These are phyloP conservation scores for Coemansia sp. DNA, from an alignment of 192 early-diverging fungal species.

Conservation along the genomic window DNA sequence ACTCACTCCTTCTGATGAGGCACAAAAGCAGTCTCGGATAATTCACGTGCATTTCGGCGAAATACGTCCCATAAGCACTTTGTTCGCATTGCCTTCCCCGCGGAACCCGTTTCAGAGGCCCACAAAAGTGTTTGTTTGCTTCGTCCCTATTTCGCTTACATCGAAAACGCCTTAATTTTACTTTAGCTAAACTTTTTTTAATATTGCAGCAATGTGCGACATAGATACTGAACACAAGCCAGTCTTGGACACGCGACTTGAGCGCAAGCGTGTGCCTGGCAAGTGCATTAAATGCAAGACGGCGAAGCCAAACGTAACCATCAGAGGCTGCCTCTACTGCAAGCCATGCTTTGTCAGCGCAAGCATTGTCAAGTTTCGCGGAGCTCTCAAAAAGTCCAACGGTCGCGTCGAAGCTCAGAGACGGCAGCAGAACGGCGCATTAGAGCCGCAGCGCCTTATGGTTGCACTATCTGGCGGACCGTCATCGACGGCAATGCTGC, in stretches of 20 bases:
- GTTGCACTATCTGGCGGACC: constrained; percentile 86
- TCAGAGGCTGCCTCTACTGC: constrained; percentile 77
- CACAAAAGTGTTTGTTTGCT: background rate
- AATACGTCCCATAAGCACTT: background rate
- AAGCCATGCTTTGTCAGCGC: constrained; percentile 74
- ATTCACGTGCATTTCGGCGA: background rate
- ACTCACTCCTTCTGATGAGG: too few relatives aligned
- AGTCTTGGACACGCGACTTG: background rate
- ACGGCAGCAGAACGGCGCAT: background rate
- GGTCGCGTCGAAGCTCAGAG: constrained; percentile 24
- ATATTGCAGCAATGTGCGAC: constrained; percentile 16
- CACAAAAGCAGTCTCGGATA: background rate
- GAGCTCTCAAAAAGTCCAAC: constrained; percentile 56
- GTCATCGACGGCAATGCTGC: constrained; percentile 71
- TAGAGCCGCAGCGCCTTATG: constrained; percentile 23
- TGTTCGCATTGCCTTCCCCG: background rate
- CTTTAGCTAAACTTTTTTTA: background rate
- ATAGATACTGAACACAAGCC: background rate
- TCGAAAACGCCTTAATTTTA: background rate
- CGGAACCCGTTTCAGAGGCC: background rate
- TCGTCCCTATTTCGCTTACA: background rate
- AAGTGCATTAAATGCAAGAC: constrained; percentile 80
- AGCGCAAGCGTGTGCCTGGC: constrained; percentile 22
- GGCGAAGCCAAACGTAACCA: constrained; percentile 58
- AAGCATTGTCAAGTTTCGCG: constrained; percentile 68